Evolutionary conservation across 2,329 filamentous ascomycete species (phyloP).

Genomic region (Orbilia blumenaviensis): DNA sequence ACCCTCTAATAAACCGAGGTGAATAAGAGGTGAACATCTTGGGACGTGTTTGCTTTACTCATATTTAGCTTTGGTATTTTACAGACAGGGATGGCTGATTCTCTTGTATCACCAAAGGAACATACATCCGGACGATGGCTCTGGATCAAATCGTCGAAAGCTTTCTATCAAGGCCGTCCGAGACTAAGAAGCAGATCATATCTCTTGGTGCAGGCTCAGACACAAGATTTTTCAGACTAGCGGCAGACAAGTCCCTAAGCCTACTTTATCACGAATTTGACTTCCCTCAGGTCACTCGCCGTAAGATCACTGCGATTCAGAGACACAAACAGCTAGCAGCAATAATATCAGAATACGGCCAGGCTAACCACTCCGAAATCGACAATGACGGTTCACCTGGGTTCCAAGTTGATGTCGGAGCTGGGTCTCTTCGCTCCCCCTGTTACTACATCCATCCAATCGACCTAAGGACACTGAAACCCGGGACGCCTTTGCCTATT

Average conservation of each 20-base stretch:
- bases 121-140: constrained; percentile 86
- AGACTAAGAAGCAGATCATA: constrained; percentile 75
- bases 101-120: constrained; percentile 68
- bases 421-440: constrained; percentile 53
- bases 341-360: constrained; percentile 22
- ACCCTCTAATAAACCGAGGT: constrained; percentile 96
- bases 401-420: constrained; percentile 39
- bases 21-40: constrained; percentile 57
- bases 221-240: constrained; percentile 82
- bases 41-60: constrained; percentile 25
- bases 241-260: constrained; percentile 61
- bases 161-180: constrained; percentile 69
- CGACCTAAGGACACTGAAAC: constrained; percentile 56
- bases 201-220: constrained; percentile 94
- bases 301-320: constrained; percentile 55
- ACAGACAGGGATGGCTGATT: neutral
- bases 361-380: neutral
- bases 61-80: neutral
- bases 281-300: constrained; percentile 67
- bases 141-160: constrained; percentile 78
- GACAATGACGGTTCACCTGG: neutral
- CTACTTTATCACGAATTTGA: constrained; percentile 92
- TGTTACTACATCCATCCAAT: constrained; percentile 57
- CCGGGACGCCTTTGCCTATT: constrained; percentile 41
- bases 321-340: constrained; percentile 34